A percentile compares a stretch with the other conserved stretches of the same genome.
phyloP scores from a whole-genome alignment of 1,284 basidiomycete genomes.

The Austroboletus niveus region DNA sequence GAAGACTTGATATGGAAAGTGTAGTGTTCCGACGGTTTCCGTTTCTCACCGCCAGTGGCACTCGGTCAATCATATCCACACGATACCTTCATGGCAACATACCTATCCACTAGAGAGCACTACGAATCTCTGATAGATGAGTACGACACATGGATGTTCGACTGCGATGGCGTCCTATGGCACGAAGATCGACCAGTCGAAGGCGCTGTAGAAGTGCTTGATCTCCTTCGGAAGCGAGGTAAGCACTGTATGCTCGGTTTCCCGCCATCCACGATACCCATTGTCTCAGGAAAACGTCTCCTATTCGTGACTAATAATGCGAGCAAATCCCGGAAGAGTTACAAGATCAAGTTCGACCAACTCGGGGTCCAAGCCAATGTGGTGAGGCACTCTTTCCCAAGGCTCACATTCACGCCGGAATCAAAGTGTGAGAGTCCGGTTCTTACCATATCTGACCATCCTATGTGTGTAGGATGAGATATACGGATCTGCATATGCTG shows the following conservation, averaged over 20 bases:
- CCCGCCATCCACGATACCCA: not conserved
- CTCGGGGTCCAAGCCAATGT: constrained; percentile 84
- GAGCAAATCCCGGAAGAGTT: constrained; percentile 85
- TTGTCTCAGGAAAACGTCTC: constrained; percentile 71
- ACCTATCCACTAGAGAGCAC: constrained; percentile 46
- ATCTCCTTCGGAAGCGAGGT: constrained; percentile 65
- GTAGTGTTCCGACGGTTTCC: constrained; percentile 13
- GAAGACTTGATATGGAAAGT: constrained; percentile 24
- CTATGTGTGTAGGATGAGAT: constrained; percentile 81
- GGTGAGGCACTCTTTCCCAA: constrained; percentile 40
- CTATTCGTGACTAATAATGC: constrained; percentile 99
- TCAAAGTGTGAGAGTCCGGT: not conserved
- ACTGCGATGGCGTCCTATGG: constrained; percentile 97
- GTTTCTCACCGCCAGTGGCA: not conserved
- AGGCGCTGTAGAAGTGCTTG: constrained; percentile 73
- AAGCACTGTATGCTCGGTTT: constrained; percentile 27
- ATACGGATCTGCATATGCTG: constrained; percentile 92
- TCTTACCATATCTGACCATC: not conserved
- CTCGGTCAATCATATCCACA: constrained; percentile 3
- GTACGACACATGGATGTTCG: constrained; percentile 93
- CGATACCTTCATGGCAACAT: constrained; percentile 34
- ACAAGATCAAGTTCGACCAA: constrained; percentile 89
- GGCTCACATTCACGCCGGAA: not conserved
- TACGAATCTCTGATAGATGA: constrained; percentile 66
- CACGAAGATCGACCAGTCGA: constrained; percentile 81